Conservation (phyloP, 805 yeast genomes). For the Scheffersomyces coipomensis region DNA sequence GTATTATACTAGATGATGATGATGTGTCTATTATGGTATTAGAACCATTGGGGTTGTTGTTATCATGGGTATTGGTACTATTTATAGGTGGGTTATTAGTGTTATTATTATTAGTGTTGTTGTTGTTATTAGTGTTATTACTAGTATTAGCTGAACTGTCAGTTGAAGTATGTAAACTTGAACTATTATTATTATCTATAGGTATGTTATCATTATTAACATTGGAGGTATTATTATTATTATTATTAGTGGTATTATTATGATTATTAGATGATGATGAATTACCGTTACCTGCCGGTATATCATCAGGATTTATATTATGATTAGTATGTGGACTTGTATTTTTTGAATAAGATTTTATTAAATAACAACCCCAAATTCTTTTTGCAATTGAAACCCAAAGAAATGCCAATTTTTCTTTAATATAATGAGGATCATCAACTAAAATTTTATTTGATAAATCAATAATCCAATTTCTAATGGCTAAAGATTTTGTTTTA, state of each 20-base stretch:
- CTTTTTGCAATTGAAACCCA: conserved; percentile 93
- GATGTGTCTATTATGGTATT: too few relatives aligned
- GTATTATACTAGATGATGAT: too few relatives aligned
- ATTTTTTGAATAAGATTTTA: conserved; percentile 17
- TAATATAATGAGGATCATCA: conserved; percentile 85
- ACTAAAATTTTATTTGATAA: conserved; percentile 57
- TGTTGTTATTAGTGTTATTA: neutral
- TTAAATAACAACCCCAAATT: conserved; percentile 80
- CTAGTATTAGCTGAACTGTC: neutral
- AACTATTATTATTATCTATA: neutral
- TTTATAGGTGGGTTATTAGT: too few relatives aligned
- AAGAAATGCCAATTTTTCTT: conserved; percentile 82
- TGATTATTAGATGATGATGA: neutral
- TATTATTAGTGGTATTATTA: neutral
- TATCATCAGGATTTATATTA: neutral
- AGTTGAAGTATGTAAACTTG: neutral
- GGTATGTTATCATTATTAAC: neutral
- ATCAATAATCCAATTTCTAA: conserved; percentile 84
- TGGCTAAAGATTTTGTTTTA: conserved; percentile 56
- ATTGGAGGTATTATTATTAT: conserved; percentile 3
- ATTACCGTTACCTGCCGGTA: too few relatives aligned
- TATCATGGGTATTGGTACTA: too few relatives aligned
- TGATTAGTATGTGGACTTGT: neutral
- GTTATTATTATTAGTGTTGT: neutral
- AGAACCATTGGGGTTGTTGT: too few relatives aligned